Evolutionary conservation across 306 rosid species (phyloP).

Genomic region (Carpinus fangiana): DNA sequence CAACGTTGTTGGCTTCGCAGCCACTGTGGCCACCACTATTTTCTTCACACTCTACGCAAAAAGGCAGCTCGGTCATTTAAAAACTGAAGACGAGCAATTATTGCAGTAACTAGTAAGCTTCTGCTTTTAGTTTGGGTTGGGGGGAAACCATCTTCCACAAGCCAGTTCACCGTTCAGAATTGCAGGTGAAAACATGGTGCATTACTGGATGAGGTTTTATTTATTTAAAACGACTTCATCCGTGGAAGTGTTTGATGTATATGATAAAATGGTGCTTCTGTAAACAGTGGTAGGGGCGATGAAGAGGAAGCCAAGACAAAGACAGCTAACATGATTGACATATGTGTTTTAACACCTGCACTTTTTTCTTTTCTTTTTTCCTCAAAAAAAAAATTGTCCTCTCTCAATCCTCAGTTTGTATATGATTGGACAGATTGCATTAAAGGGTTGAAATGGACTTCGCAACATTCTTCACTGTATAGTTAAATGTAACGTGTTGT

Average conservation of each 20-base stretch:
- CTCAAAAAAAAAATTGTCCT: not conserved
- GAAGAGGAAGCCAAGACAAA: constrained; percentile 25
- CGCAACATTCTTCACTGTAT: constrained; percentile 24
- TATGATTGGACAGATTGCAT: constrained; percentile 24
- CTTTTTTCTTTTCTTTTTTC: not conserved
- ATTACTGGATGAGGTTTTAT: constrained; percentile 43
- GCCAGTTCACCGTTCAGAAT: constrained; percentile 1
- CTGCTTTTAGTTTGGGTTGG: constrained; percentile 22
- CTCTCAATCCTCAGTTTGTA: constrained; percentile 23
- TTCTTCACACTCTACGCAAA: constrained; percentile 71
- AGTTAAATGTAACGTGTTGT: not conserved
- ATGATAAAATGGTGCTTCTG: constrained; percentile 30
- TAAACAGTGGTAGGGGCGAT: constrained; percentile 21
- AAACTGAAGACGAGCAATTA: constrained; percentile 48
- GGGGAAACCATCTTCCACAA: constrained; percentile 4
- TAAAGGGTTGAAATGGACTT: constrained; percentile 12
- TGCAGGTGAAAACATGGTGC: constrained; percentile 6
- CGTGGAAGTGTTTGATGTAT: constrained; percentile 26
- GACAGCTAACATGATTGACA: constrained; percentile 36
- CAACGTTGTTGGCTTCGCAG: constrained; percentile 55
- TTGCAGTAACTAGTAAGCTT: constrained; percentile 39
- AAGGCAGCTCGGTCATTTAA: constrained; percentile 51
- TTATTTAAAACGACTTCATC: constrained; percentile 36
- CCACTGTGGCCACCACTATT: constrained; percentile 55
- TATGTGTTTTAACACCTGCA: constrained; percentile 14